Conservation (phyloP, 2,329 filamentous ascomycete genomes). For the Ophiostoma pallidulum region DNA sequence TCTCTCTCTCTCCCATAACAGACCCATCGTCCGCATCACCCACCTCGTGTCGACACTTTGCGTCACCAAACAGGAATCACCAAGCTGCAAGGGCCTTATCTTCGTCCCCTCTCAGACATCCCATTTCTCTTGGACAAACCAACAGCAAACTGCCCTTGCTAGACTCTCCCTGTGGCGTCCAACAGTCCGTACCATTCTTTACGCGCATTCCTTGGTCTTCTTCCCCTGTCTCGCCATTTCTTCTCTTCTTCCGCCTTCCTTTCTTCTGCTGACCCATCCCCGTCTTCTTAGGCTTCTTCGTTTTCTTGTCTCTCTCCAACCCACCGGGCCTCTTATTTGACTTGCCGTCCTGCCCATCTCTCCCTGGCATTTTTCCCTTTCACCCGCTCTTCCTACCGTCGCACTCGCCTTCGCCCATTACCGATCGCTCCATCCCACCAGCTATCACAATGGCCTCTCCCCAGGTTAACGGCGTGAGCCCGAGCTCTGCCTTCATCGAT, state of each 20-base stretch:
- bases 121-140: not conserved
- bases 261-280: too few relatives aligned
- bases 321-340: not conserved
- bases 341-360: not conserved
- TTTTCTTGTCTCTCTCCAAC: not conserved
- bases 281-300: not conserved
- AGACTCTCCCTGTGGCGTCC: not conserved
- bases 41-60: not conserved
- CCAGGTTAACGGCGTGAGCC: conserved; percentile 16
- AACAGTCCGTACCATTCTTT: not conserved
- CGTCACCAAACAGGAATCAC: not conserved
- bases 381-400: not conserved
- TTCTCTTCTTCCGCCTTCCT: not conserved
- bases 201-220: conserved; percentile 2
- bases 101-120: not conserved
- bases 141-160: not conserved
- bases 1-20: not conserved
- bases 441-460: conserved; percentile 14
- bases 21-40: not conserved
- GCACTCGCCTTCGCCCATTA: too few relatives aligned
- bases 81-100: not conserved
- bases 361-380: not conserved
- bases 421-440: not conserved
- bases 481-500: conserved; percentile 16
- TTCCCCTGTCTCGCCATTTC: not conserved